A percentile compares a stretch with the other conserved stretches of the same genome.
Evolutionary conservation across 495 filamentous ascomycete genomes (phyloP).

Genomic region (Jackrogersella multiformis): DNA sequence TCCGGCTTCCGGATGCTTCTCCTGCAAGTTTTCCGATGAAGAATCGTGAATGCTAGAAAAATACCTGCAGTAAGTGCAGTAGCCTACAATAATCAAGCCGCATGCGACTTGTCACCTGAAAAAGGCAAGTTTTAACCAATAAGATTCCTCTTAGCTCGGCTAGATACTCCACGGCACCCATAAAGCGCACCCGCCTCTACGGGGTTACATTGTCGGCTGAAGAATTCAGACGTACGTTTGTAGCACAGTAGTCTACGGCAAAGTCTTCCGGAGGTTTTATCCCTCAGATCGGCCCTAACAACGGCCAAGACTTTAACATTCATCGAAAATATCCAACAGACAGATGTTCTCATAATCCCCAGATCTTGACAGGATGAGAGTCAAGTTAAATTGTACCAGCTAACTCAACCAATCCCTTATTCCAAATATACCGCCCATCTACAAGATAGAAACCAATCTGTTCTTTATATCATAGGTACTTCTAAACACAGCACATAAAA

Average conservation of each 20-base stretch:
- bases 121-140: slow-evolving; percentile 5
- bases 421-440: background rate
- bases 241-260: background rate
- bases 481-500: background rate
- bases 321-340: background rate
- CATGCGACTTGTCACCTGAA: slow-evolving; percentile 21
- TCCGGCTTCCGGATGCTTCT: slow-evolving; percentile 2
- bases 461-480: background rate
- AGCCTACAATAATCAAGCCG: background rate
- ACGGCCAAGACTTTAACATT: background rate
- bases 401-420: background rate
- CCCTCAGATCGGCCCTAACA: background rate
- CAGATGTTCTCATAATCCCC: too few relatives aligned
- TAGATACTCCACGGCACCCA: background rate
- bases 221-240: background rate
- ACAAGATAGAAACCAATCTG: background rate
- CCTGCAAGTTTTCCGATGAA: background rate
- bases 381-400: background rate
- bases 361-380: too few relatives aligned
- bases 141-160: background rate
- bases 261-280: background rate
- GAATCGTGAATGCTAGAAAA: background rate
- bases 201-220: background rate
- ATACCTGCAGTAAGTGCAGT: slow-evolving; percentile 4
- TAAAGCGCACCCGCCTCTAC: background rate